phyloP scores from a whole-genome alignment of 148 eudicot genomes.

The Chenopodium album region DNA sequence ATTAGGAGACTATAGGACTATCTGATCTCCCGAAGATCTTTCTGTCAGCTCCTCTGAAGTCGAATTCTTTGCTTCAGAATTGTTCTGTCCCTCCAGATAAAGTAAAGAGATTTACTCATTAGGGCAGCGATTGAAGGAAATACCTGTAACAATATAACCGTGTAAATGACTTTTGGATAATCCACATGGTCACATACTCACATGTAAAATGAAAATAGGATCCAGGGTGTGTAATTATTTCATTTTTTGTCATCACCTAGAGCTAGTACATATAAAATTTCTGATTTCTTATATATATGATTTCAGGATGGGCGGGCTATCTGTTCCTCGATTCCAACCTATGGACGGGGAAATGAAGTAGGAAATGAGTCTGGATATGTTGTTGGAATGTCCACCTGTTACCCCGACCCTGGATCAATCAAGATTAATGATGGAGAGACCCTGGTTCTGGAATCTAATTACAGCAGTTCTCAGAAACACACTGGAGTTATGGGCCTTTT shows the following conservation, averaged over 20 bases:
- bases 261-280: not conserved
- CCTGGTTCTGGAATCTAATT: slow-evolving; percentile 68
- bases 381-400: slow-evolving; percentile 94
- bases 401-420: slow-evolving; percentile 70
- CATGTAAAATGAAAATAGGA: not conserved
- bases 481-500: slow-evolving; percentile 96
- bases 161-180: not conserved
- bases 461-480: slow-evolving; percentile 56
- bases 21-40: not conserved
- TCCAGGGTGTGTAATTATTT: not conserved
- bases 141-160: no score
- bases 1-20: not conserved
- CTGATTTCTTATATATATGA: not conserved
- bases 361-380: slow-evolving; percentile 91
- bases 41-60: not conserved
- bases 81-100: not conserved
- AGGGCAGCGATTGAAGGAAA: not conserved
- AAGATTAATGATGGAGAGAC: slow-evolving; percentile 60
- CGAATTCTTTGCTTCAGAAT: not conserved
- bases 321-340: slow-evolving; percentile 70
- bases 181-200: no score
- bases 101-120: not conserved
- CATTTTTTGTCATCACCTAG: not conserved
- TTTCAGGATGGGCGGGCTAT: slow-evolving; percentile 64
- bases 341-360: slow-evolving; percentile 66